Conservation (phyloP, 257 asterid genomes). For the Orobanche coerulescens region DNA sequence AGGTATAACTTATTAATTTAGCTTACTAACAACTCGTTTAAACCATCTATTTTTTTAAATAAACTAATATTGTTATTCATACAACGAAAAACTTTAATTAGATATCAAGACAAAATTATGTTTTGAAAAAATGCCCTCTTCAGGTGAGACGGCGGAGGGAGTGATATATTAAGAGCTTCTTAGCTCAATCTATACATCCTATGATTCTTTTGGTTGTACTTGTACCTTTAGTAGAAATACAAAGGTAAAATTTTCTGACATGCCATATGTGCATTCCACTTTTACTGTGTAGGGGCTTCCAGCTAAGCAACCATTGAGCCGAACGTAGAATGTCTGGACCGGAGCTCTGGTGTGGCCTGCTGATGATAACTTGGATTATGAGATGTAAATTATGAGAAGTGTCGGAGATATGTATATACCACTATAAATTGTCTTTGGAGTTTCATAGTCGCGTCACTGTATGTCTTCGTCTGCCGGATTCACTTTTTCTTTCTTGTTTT, state of each 20-base stretch:
- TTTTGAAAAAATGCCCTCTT: not conserved
- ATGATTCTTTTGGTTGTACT: not conserved
- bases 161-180: too few species aligned
- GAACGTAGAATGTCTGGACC: not conserved
- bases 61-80: not conserved
- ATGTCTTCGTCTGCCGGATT: too few species aligned
- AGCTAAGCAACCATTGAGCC: constrained; percentile 23
- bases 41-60: not conserved
- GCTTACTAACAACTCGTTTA: not conserved
- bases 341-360: not conserved
- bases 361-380: not conserved
- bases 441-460: not conserved
- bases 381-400: constrained; percentile 17
- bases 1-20: too few species aligned
- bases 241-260: not conserved
- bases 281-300: constrained; percentile 31
- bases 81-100: too few species aligned
- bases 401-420: not conserved
- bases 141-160: too few species aligned
- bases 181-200: too few species aligned
- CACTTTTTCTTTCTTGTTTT: too few species aligned
- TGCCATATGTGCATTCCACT: not conserved
- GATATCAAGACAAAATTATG: not conserved
- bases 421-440: not conserved
- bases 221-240: not conserved